Evolutionary conservation across 495 filamentous ascomycete genomes (phyloP).

Genomic region (Choiromyces venosus): DNA sequence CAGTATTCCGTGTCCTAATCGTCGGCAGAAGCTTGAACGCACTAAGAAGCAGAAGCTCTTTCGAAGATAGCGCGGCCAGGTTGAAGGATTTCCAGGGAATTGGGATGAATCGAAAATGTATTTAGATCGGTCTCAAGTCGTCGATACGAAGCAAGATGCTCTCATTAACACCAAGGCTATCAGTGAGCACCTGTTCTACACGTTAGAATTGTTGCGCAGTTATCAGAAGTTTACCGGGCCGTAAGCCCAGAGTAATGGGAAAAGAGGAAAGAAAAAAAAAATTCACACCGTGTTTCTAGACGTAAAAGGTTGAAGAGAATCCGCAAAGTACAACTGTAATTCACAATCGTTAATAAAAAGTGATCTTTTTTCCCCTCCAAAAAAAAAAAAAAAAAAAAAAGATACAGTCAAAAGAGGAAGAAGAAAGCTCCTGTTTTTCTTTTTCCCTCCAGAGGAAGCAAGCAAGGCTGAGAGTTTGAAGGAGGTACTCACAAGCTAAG

Average conservation of each 20-base stretch:
- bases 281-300: not conserved
- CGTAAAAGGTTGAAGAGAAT: not conserved
- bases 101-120: conserved; percentile 28
- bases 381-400: not conserved
- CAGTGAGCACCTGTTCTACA: not conserved
- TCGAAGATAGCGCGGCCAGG: conserved; percentile 35
- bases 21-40: conserved; percentile 27
- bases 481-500: conserved; percentile 1
- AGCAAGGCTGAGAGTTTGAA: not conserved
- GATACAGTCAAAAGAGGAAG: not conserved
- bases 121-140: not conserved
- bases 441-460: not conserved
- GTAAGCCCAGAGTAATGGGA: not conserved
- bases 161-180: conserved; percentile 2
- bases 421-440: not conserved
- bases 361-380: not conserved
- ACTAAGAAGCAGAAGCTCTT: conserved; percentile 31
- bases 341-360: not conserved
- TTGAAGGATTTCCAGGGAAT: conserved; percentile 31
- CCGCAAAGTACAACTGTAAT: not conserved
- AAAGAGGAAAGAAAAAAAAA: not conserved
- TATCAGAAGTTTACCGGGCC: not conserved
- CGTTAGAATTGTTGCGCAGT: not conserved
- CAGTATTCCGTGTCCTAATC: conserved; percentile 30
- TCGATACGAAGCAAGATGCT: not conserved